phyloP scores from a whole-genome alignment of 495 filamentous ascomycete genomes.

The Trichoderma reesei region DNA sequence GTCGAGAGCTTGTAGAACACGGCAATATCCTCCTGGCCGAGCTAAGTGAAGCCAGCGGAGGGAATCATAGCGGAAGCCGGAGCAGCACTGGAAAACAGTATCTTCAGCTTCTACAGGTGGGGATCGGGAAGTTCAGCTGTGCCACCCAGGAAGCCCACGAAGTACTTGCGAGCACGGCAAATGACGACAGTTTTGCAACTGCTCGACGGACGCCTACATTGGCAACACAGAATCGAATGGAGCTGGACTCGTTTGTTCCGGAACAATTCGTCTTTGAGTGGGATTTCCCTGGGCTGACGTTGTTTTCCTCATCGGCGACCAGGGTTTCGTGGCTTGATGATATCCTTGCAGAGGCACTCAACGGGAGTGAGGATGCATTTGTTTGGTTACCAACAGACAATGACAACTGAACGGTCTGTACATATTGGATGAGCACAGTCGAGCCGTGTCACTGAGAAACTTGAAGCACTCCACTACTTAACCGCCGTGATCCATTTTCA shows the following conservation, averaged over 20 bases:
- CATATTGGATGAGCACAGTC: no score
- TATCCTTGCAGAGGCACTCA: background rate
- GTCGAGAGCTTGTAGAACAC: slow-evolving; percentile 27
- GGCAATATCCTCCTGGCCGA: slow-evolving; percentile 35
- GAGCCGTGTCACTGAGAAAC: no score
- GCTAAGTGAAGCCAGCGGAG: slow-evolving; percentile 27
- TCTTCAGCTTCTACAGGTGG: background rate
- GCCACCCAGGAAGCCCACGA: background rate
- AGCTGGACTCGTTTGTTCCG: slow-evolving; percentile 42
- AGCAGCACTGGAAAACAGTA: slow-evolving; percentile 1
- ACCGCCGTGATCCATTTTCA: no score
- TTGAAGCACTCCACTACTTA: no score
- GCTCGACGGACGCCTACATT: background rate
- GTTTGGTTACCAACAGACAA: background rate
- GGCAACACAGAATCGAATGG: slow-evolving; percentile 15
- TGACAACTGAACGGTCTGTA: background rate
- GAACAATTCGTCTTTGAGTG: slow-evolving; percentile 44
- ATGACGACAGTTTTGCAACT: background rate
- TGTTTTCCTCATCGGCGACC: slow-evolving; percentile 38
- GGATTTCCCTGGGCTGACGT: slow-evolving; percentile 44
- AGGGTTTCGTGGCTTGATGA: background rate
- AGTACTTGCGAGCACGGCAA: background rate
- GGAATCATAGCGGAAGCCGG: slow-evolving; percentile 29
- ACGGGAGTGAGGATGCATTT: background rate
- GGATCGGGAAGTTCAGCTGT: slow-evolving; percentile 21